Evolutionary conservation across 257 asterid genomes (phyloP).

Genomic region (Jasminum sambac): DNA sequence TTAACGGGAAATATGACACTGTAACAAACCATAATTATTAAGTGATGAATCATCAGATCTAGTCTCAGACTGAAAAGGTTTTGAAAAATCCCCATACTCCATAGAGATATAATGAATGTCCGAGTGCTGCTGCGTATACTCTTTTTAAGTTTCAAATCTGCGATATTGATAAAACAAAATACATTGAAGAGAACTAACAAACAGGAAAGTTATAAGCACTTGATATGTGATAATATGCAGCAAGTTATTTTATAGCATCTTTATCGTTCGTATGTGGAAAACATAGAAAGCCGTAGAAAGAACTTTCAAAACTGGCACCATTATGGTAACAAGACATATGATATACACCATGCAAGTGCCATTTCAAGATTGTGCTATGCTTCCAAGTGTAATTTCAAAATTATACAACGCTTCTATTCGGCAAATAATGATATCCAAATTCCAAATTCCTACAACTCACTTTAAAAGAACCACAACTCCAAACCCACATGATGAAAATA

Average conservation of each 20-base stretch:
- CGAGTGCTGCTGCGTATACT: slow-evolving; percentile 3
- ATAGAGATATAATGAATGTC: slow-evolving; percentile 4
- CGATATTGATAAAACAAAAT: slow-evolving; percentile 12
- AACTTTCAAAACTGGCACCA: not conserved
- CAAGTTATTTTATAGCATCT: not conserved
- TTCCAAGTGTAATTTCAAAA: too few relatives aligned
- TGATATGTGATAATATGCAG: not conserved
- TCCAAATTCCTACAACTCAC: not conserved
- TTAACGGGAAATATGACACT: not conserved
- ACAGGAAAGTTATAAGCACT: not conserved
- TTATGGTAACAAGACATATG: slow-evolving; percentile 3
- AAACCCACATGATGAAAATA: not conserved
- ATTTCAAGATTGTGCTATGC: not conserved
- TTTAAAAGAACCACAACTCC: not conserved
- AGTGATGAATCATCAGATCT: not conserved
- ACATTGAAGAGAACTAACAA: not conserved
- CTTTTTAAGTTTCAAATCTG: slow-evolving; percentile 8
- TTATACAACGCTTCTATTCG: not conserved
- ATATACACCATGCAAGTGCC: slow-evolving; percentile 9
- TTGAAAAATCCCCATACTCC: slow-evolving; percentile 1
- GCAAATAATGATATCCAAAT: slow-evolving; percentile 3
- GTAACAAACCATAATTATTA: not conserved
- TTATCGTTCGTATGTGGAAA: not conserved
- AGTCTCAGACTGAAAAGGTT: not conserved
- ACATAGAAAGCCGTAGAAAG: not conserved